phyloP scores from a whole-genome alignment of 768 basidiomycete genomes.

The Agrocybe praecox region DNA sequence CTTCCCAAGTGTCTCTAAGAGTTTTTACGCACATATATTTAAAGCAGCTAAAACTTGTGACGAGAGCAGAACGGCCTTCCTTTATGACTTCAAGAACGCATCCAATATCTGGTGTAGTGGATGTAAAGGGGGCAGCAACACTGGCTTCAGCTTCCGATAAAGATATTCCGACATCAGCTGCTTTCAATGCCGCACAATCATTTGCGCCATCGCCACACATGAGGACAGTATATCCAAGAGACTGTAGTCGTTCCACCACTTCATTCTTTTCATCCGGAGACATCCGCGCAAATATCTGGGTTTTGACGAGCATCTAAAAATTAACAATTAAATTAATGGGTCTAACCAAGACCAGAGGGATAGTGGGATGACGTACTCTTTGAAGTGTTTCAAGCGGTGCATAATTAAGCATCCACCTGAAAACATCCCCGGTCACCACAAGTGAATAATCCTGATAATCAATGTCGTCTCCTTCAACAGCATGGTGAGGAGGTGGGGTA shows the following conservation, averaged over 20 bases:
- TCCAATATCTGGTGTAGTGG: constrained; percentile 89
- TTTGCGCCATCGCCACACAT: constrained; percentile 99
- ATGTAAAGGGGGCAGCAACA: constrained; percentile 97
- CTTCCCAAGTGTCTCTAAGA: not conserved
- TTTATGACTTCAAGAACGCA: constrained; percentile 97
- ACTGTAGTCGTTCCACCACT: constrained; percentile 91
- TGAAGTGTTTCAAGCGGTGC: constrained; percentile 94
- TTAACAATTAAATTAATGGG: not conserved
- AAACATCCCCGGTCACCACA: constrained; percentile 92
- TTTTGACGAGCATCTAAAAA: constrained; percentile 91
- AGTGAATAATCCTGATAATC: constrained; percentile 88
- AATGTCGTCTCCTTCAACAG: constrained; percentile 70
- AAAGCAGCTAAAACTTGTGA: constrained; percentile 99
- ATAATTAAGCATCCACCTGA: constrained; percentile 97
- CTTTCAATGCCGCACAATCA: constrained; percentile 97
- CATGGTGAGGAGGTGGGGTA: constrained; percentile 68
- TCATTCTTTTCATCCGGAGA: constrained; percentile 99
- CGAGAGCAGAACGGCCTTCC: constrained; percentile 93
- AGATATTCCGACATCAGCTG: constrained; percentile 96
- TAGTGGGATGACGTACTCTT: constrained; percentile 51
- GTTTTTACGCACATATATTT: constrained; percentile 94
- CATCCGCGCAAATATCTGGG: constrained; percentile 97
- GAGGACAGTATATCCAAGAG: constrained; percentile 92
- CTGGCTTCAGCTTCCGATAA: constrained; percentile 98
- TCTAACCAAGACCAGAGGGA: not conserved